Evolutionary conservation across 257 asterid genomes (phyloP), one percentile per base, ranked within the genome.

Genomic region (Jasminum sambac): DNA sequence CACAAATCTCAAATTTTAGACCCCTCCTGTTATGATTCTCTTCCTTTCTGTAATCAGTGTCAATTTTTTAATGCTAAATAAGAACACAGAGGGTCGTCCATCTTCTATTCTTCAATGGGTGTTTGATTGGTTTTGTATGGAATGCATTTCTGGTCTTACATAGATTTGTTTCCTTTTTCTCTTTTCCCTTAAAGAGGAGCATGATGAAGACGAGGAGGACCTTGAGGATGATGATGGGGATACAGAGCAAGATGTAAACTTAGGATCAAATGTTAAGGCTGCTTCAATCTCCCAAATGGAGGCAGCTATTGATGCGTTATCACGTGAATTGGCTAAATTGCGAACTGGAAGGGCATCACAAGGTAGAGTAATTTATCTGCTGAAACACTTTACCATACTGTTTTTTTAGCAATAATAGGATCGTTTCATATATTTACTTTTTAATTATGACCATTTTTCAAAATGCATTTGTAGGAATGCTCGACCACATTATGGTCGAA

Each of bases 401-500:
- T 23, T 50, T 30, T 30, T 52, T 52, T 6, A 52, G 2, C 30
- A 24, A 52, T 62, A 43, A 39, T 26, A 13, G 34, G 34, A 66
- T 4, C 13, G 34, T 76, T 41, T 30, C 36, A 30, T 30, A 30
- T 30, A 4, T 4, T 30, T 30, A 30, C 4, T 55, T 17, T 67
- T 66, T 68, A 0, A 36, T 38, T 37, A 52, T 41, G 23, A 48
- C 26, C 55, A 19, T 64, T 68, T 26, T 57, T 11, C 12, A 21
- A 43, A 38, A 26, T 63, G 16, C 25, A 50, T 39, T 74, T 75
- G 76, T 90, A 93, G 98, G 98, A 75, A 89, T 94, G 91, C 90
- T 94, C 78, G 97, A 91, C 75, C 98, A 94, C 81, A 91, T 94
- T 71, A 85, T 88, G 83, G 97, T 94, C 25, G 97, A 94, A 71